These are phyloP conservation scores for Termitomyces sp. DNA, from an alignment of 768 basidiomycete genomes.

Conservation along the genomic window DNA sequence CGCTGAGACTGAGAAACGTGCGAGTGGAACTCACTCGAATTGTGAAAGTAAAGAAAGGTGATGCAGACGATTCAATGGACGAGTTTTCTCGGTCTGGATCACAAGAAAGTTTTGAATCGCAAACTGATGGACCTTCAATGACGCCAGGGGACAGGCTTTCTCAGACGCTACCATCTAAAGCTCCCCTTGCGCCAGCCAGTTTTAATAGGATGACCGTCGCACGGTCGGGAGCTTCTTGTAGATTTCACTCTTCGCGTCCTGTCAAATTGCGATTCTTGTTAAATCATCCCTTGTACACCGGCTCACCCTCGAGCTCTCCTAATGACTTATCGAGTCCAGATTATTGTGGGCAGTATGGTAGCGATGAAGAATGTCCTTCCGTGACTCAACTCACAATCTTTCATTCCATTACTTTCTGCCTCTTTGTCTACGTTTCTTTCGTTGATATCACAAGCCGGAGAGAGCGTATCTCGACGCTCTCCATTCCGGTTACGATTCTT, in stretches of 20 bases:
- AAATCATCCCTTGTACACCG: conserved; percentile 51
- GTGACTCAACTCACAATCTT: conserved; percentile 81
- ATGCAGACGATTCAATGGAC: conserved; percentile 34
- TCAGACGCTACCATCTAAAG: conserved; percentile 34
- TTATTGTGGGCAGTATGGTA: conserved; percentile 43
- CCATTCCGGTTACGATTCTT: conserved; percentile 67
- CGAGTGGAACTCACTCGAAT: conserved; percentile 72
- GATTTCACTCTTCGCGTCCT: conserved; percentile 74
- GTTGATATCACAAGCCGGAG: conserved; percentile 64
- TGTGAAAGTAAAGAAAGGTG: conserved; percentile 47
- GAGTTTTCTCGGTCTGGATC: conserved; percentile 18
- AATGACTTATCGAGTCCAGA: conserved; percentile 37
- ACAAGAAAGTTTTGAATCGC: conserved; percentile 10
- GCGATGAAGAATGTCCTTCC: conserved; percentile 62
- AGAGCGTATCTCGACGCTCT: conserved; percentile 58
- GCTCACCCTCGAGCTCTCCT: conserved; percentile 44
- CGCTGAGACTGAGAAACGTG: conserved; percentile 74
- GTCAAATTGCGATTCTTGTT: conserved; percentile 79
- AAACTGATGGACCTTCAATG: conserved; percentile 26
- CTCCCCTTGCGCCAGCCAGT: conserved; percentile 18
- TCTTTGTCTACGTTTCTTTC: conserved; percentile 74
- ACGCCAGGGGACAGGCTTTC: conserved; percentile 23
- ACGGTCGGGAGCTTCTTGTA: conserved; percentile 86
- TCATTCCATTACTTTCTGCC: conserved; percentile 75
- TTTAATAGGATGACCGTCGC: conserved; percentile 51